Evolutionary conservation across 441 rosid species (phyloP), one percentile per base, ranked within the genome.

Genomic region (Flueggea neowawraea): DNA sequence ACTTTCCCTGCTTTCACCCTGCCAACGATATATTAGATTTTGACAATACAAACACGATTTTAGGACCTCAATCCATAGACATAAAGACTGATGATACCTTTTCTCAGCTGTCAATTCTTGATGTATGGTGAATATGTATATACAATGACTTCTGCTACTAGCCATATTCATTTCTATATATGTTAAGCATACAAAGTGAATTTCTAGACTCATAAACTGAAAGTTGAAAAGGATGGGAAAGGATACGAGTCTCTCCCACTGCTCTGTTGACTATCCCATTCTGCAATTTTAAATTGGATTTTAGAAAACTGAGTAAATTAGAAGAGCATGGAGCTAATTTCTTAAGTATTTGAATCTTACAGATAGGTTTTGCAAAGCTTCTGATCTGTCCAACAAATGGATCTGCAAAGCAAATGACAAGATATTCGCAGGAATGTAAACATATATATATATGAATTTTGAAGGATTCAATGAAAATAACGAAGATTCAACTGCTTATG

Each of bases 241-340:
- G 8, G 92, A 90, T 90, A 86, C 98, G 89, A 61, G 97, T 90
- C 82, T 93, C 98, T 61, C 94, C 98, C 67, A 88, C 89, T 51
- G 94, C 87, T 72, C 94, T 86, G 68, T 88, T 93, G 54, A 80
- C 77, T 71, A 86, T 79, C 55, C 98, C 98, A 17, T 65, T 73
- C 98, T 93, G 85, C 75, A 78, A 52, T 71, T 61, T 64, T 53
- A 70, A 62, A 57, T 54, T 50, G 10, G 15, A 62, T 5, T 61
- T 78, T 62, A 79, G 78, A 77, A 66, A 60, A 45, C 57, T 54
- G 57, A 73, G 28, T 50, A 8, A 39, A 28, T 16, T 49, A 63
- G 17, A 16, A 52, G 60, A 69, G 54, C 58, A 48, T 39, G 60
- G 60, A 53, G 57, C 9, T 62, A 56, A 68, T 60, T 49, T 58